These are phyloP conservation scores for Cercospora berteroae DNA, from an alignment of 2,329 filamentous ascomycete species.

Conservation along the genomic window DNA sequence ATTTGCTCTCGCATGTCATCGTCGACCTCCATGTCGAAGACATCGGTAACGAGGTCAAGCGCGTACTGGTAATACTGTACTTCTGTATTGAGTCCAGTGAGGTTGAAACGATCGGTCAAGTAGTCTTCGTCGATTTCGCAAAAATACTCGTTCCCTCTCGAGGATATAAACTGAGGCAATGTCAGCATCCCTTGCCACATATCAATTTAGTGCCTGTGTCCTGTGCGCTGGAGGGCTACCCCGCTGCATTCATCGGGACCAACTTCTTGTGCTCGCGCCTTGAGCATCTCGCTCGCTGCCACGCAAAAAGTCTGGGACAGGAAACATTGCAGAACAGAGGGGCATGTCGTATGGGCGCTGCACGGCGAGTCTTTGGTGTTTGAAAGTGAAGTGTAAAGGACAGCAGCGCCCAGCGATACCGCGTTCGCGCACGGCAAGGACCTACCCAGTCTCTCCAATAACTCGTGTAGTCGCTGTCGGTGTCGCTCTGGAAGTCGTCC, in stretches of 20 bases:
- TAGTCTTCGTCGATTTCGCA: constrained; percentile 99
- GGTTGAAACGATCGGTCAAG: constrained; percentile 94
- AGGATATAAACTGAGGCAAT: constrained; percentile 86
- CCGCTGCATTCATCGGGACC: not conserved
- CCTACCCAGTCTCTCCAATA: constrained; percentile 98
- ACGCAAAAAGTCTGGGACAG: not conserved
- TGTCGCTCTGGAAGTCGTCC: constrained; percentile 98
- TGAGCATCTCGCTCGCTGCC: not conserved
- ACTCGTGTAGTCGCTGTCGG: constrained; percentile 97
- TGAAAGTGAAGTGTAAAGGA: not conserved
- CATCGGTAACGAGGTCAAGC: constrained; percentile 92
- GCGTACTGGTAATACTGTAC: constrained; percentile 99
- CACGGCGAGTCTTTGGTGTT: not conserved
- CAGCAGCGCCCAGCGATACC: not conserved
- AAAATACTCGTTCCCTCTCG: constrained; percentile 96
- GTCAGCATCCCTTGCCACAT: constrained; percentile 13
- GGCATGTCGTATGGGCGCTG: not conserved
- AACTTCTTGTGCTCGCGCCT: not conserved
- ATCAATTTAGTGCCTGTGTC: not conserved
- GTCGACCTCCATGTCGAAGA: constrained; percentile 97
- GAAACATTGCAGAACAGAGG: not conserved
- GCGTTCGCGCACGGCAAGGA: constrained; percentile 9
- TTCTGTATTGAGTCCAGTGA: constrained; percentile 94
- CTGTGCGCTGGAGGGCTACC: not conserved
- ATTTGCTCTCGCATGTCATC: constrained; percentile 98